Evolutionary conservation across 192 early-diverging fungal species (phyloP), one percentile per base, ranked within the genome.

Genomic region (Podila epicladia): DNA sequence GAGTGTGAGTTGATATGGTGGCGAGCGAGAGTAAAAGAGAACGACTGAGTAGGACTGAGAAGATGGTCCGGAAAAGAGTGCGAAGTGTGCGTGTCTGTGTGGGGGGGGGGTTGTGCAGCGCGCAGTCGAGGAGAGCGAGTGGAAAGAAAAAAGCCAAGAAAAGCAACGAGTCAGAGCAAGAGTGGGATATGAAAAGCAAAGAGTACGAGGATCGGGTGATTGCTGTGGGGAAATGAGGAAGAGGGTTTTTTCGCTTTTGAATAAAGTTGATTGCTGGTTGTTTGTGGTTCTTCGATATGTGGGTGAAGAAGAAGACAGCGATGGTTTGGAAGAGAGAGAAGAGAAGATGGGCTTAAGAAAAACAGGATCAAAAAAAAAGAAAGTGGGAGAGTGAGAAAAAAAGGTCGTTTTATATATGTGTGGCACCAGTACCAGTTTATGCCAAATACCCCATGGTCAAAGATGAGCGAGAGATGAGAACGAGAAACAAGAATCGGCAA

Each of bases 1-100:
- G 63, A 45, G n/a, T n/a, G n/a, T n/a, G n/a, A n/a, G n/a, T n/a
- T 63, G 32, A 57, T 62, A 71, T 45, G 28, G 17, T 49, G 31
- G 49, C 32, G 8, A 29, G 28, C 7, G 32, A 33, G 7, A 22
- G 4, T 20, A 15, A 17, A 22, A 53, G 29, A 5, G 6, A 41
- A 20, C n/a, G 3, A 22, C 2, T n/a, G 9, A 12, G 26, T 15
- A n/a, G 15, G 35, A 7, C 4, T 37, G 35, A 7, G 8, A 37
- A 8, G 35, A 7, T 37, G 35, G 35, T 37, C 35, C 35, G 35
- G 35, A 9, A 37, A 37, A 37, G 35, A 37, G 55, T 57, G 32
- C 53, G 17, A 28, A 37, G 33, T n/a, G 38, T n/a, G n/a, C n/a
- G n/a, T n/a, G n/a, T n/a, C n/a, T n/a, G n/a, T n/a, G n/a, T n/a